Conservation (phyloP, 768 basidiomycete species). For the Leccinum variicolor region DNA sequence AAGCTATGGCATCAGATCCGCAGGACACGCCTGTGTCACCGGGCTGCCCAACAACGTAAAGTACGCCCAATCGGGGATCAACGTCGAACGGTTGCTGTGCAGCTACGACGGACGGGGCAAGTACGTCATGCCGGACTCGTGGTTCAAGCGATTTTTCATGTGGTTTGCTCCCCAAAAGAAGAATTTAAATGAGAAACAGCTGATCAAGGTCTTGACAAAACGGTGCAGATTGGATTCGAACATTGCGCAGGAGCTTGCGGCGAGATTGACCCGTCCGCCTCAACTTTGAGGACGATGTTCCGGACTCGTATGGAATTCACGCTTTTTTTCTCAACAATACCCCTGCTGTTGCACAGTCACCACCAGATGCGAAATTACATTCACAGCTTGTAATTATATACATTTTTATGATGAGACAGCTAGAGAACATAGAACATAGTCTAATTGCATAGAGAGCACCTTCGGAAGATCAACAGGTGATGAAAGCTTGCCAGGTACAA, state of each 20-base stretch:
- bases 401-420: too few relatives aligned
- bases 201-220: background rate
- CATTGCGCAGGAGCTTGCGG: background rate
- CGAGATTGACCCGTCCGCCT: background rate
- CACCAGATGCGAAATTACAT: too few relatives aligned
- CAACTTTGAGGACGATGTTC: too few relatives aligned
- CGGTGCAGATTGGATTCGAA: background rate
- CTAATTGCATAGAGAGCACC: too few relatives aligned
- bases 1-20: constrained; percentile 18
- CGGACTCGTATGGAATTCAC: too few relatives aligned
- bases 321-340: too few relatives aligned
- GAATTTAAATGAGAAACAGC: background rate
- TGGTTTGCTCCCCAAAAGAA: background rate
- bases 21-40: constrained; percentile 33
- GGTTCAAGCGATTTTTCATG: background rate
- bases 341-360: too few relatives aligned
- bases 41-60: constrained; percentile 16
- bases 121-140: background rate
- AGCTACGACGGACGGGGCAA: background rate
- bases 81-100: background rate
- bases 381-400: too few relatives aligned
- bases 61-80: constrained; percentile 6
- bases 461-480: too few relatives aligned
- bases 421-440: too few relatives aligned
- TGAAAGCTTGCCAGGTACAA: too few relatives aligned